Percentiles rank a stretch among this genome's conserved stretches.
phyloP scores from a whole-genome alignment of 805 yeast genomes.

The Sungouiella blattae region DNA sequence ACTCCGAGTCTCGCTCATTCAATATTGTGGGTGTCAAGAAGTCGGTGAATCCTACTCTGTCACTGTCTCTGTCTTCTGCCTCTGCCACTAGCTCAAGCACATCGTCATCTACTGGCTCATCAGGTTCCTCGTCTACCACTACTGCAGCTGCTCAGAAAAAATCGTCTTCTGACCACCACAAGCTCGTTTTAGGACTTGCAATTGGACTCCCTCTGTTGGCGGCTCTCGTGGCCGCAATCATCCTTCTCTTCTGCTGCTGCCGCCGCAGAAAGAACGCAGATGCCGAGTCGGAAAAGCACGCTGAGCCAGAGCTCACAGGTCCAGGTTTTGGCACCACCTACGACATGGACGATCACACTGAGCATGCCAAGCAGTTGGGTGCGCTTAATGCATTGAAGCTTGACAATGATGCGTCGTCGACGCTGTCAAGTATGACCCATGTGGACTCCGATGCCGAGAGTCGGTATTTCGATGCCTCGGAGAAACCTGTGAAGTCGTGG shows the following conservation, averaged over 20 bases:
- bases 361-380: conserved; percentile 39
- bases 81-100: conserved; percentile 28
- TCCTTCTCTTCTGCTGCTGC: conserved; percentile 55
- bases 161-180: conserved; percentile 35
- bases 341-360: conserved; percentile 24
- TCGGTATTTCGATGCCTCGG: conserved; percentile 32
- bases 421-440: conserved; percentile 52
- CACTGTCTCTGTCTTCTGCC: conserved; percentile 19
- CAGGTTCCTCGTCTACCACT: conserved; percentile 21
- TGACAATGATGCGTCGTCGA: conserved; percentile 34
- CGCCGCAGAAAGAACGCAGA: conserved; percentile 26
- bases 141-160: conserved; percentile 12
- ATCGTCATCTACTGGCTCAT: conserved; percentile 4
- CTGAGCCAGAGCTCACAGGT: conserved; percentile 22
- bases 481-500: conserved; percentile 41
- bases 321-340: conserved; percentile 32
- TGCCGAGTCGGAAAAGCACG: conserved; percentile 10
- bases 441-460: conserved; percentile 36
- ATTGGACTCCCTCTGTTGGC: conserved; percentile 71
- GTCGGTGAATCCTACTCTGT: conserved; percentile 14
- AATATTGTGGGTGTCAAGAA: conserved; percentile 46
- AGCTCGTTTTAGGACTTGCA: conserved; percentile 86
- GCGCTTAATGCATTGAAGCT: conserved; percentile 51
- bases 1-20: conserved; percentile 39
- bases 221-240: conserved; percentile 43